phyloP scores from a whole-genome alignment of 1,284 basidiomycete species.

The Coniferiporia weirii region DNA sequence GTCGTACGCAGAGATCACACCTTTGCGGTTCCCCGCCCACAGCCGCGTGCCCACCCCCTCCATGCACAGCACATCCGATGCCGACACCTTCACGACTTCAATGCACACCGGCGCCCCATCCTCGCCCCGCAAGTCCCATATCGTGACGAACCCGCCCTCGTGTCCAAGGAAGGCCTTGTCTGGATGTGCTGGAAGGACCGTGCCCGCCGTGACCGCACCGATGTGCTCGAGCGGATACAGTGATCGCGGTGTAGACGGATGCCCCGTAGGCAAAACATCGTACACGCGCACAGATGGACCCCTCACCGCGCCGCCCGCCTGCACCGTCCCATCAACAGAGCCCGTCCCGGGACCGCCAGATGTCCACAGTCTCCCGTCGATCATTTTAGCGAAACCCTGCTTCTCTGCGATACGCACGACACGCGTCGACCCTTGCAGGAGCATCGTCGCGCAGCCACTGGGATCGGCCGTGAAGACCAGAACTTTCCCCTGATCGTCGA shows the following conservation, averaged over 20 bases:
- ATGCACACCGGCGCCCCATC: slow-evolving; percentile 55
- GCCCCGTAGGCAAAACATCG: slow-evolving; percentile 50
- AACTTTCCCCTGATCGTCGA: slow-evolving; percentile 82
- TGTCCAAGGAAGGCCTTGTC: slow-evolving; percentile 83
- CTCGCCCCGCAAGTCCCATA: slow-evolving; percentile 60
- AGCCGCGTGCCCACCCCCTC: slow-evolving; percentile 77
- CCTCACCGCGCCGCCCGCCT: slow-evolving; percentile 36
- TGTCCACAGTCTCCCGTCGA: slow-evolving; percentile 80
- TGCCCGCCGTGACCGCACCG: slow-evolving; percentile 79
- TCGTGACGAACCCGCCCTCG: slow-evolving; percentile 82
- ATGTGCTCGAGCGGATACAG: slow-evolving; percentile 56
- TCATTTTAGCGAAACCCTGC: slow-evolving; percentile 69
- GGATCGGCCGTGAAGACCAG: slow-evolving; percentile 57
- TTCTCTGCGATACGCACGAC: slow-evolving; percentile 75
- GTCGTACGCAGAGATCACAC: slow-evolving; percentile 82
- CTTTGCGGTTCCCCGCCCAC: slow-evolving; percentile 84
- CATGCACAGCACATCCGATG: slow-evolving; percentile 74
- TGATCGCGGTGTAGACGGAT: slow-evolving; percentile 42
- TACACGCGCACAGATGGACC: slow-evolving; percentile 77
- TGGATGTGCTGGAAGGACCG: slow-evolving; percentile 67
- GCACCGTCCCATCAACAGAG: slow-evolving; percentile 18
- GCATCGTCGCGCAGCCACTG: slow-evolving; percentile 29
- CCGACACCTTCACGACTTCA: slow-evolving; percentile 71
- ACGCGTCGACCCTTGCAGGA: slow-evolving; percentile 47
- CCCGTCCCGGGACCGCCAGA: slow-evolving; percentile 32